Evolutionary conservation across 768 basidiomycete species (phyloP), one percentile per base, ranked within the genome.

Genomic region (Rhodotorula kratochvilovae): DNA sequence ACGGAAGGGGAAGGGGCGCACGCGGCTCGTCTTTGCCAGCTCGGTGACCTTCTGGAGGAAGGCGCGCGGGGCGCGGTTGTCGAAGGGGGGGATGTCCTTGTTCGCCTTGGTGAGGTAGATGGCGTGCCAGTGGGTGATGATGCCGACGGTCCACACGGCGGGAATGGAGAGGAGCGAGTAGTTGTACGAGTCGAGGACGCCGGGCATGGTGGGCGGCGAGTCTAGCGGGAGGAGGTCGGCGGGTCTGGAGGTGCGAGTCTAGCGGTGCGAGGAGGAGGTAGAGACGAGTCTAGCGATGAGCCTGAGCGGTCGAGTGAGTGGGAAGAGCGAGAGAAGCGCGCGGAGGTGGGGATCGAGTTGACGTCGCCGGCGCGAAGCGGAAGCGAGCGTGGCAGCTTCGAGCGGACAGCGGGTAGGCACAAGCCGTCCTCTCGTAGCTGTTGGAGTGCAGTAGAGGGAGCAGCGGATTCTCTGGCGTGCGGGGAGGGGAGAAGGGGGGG

Each of bases 141-240:
- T 67, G n/a, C 33, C 56, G 31, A 61, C 1, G 1, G 33, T 19
- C 61, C 65, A 71, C 12, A 67, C 53, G n/a, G 66, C 70, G 7
- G 70, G 70, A n/a, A 71, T 33, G 19, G 66, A 58, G n/a, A 63
- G 66, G 70, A 67, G 63, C 29, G 70, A 71, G 66, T 67, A 71
- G 50, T 71, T 69, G 60, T 48, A 48, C 35, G 48, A 21, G 25
- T 46, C 57, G 57, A 50, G 23, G 11, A 51, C 13, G 39, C 8
- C 29, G 11, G 65, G 50, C 61, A 57, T 57, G 7, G 25, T 56
- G 29, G 16, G 21, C 5, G 46, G 45, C 21, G 45, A 23, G 45
- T 46, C n/a, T 56, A 33, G 55, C 13, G 10, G 15, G 10, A 3
- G 53, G 16, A 17, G 31, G 15, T 31, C 11, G 25, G 23, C 48